phyloP scores from a whole-genome alignment of 345 rosid genomes.

The Melaleuca alternifolia region DNA sequence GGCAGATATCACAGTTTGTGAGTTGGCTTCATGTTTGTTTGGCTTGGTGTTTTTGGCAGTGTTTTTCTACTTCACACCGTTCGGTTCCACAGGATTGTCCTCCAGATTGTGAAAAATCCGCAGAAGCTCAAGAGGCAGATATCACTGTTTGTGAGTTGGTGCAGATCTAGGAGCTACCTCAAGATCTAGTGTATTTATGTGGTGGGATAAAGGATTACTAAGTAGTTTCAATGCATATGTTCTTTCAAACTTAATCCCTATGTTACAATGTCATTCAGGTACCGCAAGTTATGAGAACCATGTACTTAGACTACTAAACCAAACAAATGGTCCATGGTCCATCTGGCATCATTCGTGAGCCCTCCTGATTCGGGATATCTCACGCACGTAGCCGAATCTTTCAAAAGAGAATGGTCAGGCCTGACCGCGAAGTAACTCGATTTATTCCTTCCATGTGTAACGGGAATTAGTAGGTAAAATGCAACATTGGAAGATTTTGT shows the following conservation, averaged over 20 bases:
- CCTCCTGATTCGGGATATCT: background rate
- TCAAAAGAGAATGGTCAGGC: background rate
- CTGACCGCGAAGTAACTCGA: background rate
- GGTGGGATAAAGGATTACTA: background rate
- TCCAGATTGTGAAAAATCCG: background rate
- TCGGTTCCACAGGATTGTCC: background rate
- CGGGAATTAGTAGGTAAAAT: background rate
- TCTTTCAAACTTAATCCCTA: background rate
- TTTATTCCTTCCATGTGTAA: background rate
- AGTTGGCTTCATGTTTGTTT: background rate
- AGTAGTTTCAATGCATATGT: background rate
- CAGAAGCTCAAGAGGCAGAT: background rate
- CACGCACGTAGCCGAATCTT: accelerated
- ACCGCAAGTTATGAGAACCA: background rate
- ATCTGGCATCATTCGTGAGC: background rate
- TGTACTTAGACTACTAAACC: background rate
- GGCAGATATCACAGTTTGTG: no score
- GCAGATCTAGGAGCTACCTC: background rate
- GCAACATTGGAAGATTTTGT: background rate
- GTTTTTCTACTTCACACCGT: background rate
- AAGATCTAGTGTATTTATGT: no score
- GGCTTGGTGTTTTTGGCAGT: background rate
- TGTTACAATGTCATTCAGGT: background rate
- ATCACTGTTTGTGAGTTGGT: background rate
- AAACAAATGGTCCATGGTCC: no score